These are phyloP conservation scores for Thuja plicata DNA, from an alignment of 83 land plant species.

Conservation along the genomic window DNA sequence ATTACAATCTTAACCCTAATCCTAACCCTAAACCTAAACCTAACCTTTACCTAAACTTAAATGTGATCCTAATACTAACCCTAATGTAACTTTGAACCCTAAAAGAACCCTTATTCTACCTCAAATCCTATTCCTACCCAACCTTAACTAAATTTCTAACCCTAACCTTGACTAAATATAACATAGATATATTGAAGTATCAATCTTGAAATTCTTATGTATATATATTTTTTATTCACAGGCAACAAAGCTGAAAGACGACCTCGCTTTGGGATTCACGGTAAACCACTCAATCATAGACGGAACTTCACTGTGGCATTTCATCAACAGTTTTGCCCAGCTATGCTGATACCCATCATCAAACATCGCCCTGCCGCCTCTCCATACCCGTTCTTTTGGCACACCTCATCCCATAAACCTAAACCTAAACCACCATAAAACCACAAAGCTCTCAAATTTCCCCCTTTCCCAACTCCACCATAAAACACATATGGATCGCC, in stretches of 20 bases:
- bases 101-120: too few species aligned
- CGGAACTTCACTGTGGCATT: conserved; percentile 58
- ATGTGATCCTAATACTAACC: too few species aligned
- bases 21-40: too few species aligned
- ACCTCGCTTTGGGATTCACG: conserved; percentile 36
- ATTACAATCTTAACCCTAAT: too few species aligned
- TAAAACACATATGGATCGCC: conserved; percentile 45
- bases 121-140: too few species aligned
- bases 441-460: conserved; percentile 23
- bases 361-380: too few species aligned
- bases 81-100: too few species aligned
- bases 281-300: conserved; percentile 48
- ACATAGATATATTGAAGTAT: too few species aligned
- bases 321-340: conserved; percentile 51
- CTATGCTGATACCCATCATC: conserved; percentile 8
- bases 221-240: not conserved
- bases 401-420: conserved; percentile 23
- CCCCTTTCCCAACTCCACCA: conserved; percentile 55
- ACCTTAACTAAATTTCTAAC: too few species aligned
- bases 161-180: too few species aligned
- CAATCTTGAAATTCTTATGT: too few species aligned
- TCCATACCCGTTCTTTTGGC: conserved; percentile 36
- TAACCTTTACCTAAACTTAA: too few species aligned
- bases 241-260: conserved; percentile 50
- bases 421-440: conserved; percentile 18